phyloP scores from a whole-genome alignment of 306 rosid genomes.

The Quercus alba region DNA sequence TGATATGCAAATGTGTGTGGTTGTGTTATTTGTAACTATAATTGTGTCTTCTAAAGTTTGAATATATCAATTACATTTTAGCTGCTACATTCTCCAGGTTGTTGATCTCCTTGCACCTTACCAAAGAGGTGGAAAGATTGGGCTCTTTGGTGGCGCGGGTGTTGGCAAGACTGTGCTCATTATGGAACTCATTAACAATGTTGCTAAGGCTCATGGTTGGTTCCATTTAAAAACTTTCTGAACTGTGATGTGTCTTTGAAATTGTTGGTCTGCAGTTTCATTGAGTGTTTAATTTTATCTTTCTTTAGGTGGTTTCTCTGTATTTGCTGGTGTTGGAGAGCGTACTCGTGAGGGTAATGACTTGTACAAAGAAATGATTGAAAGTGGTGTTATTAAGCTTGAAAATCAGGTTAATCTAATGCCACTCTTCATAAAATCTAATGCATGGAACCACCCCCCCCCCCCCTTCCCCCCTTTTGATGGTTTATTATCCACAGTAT shows the following conservation, averaged over 20 bases:
- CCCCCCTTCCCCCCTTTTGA: not conserved
- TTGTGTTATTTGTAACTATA: not conserved
- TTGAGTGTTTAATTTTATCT: not conserved
- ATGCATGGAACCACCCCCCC: not conserved
- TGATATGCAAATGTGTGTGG: not conserved
- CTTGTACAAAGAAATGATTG: conserved; percentile 97
- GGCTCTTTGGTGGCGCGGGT: conserved; percentile 98
- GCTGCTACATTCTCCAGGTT: conserved; percentile 44
- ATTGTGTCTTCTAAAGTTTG: not conserved
- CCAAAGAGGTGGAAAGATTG: conserved; percentile 99
- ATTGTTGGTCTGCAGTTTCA: not conserved
- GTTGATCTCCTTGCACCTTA: conserved; percentile 97
- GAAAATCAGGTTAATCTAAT: conserved; percentile 72
- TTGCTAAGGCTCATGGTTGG: conserved; percentile 94
- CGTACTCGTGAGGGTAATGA: conserved; percentile 98
- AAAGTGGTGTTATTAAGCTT: conserved; percentile 99
- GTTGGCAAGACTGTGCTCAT: conserved; percentile 98
- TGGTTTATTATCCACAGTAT: not conserved
- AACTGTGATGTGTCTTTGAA: not conserved
- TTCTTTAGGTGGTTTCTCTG: conserved; percentile 95
- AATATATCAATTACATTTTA: not conserved
- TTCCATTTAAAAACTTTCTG: not conserved
- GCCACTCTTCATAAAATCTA: not conserved
- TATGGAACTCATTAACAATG: conserved; percentile 97
- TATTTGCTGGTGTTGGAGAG: conserved; percentile 99